A percentile compares a stretch with the other conserved stretches of the same genome.
phyloP scores from a whole-genome alignment of 495 filamentous ascomycete genomes.

The Neurospora tetrasperma region DNA sequence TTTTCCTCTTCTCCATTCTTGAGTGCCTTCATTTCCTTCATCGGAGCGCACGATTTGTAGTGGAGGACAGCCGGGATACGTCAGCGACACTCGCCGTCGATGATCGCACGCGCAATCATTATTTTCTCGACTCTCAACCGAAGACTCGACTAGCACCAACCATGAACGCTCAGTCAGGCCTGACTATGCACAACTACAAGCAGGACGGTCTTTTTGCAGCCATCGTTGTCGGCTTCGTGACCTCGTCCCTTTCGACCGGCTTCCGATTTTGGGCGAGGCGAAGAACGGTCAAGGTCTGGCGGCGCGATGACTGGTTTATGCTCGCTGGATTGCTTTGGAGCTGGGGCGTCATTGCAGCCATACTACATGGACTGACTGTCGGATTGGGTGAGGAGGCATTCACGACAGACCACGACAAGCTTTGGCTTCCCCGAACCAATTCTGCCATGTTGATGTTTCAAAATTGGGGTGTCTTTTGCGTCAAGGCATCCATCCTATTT shows the following conservation, averaged over 20 bases:
- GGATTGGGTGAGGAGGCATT: background rate
- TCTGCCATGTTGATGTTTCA: background rate
- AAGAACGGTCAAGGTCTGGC: background rate
- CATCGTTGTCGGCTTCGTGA: background rate
- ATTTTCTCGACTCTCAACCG: background rate
- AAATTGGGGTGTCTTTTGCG: background rate
- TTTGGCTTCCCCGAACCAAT: background rate
- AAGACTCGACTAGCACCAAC: background rate
- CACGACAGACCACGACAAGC: background rate
- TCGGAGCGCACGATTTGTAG: background rate
- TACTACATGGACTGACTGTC: background rate
- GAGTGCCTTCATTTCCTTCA: background rate
- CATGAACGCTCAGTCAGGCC: background rate
- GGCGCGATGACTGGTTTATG: constrained; percentile 8
- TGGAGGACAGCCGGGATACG: background rate
- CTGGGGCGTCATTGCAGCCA: constrained; percentile 1
- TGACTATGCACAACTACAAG: background rate
- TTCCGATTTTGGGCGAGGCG: background rate
- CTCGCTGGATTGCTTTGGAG: constrained; percentile 1
- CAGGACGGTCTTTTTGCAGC: background rate
- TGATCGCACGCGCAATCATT: background rate
- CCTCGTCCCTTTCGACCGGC: background rate
- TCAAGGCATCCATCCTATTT: constrained; percentile 7
- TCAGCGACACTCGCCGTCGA: background rate
- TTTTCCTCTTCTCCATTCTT: too few species aligned